phyloP scores from a whole-genome alignment of 495 filamentous ascomycete species.

The Podospora anserina region DNA sequence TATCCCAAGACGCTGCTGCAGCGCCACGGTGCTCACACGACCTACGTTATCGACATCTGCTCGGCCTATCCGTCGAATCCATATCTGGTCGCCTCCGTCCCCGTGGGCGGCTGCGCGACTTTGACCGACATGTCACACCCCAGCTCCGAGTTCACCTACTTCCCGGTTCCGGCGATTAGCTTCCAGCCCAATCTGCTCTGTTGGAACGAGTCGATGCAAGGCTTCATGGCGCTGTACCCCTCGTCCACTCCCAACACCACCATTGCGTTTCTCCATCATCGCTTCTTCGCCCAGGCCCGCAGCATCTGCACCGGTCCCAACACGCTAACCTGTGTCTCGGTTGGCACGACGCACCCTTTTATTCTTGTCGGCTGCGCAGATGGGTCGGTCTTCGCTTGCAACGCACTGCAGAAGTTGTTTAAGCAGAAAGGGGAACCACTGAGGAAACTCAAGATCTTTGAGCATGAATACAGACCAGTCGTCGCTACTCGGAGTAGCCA shows the following conservation, averaged over 20 bases:
- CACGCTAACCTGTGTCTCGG: constrained; percentile 42
- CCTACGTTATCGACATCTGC: constrained; percentile 46
- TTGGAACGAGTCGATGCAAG: constrained; percentile 47
- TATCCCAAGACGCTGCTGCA: constrained; percentile 38
- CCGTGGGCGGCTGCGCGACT: constrained; percentile 45
- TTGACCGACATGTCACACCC: constrained; percentile 46
- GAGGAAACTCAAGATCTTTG: constrained; percentile 45
- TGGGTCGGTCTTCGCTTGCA: constrained; percentile 45
- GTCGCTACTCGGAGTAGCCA: background rate
- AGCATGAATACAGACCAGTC: constrained; percentile 43
- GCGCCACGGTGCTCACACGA: constrained; percentile 42
- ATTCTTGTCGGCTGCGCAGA: constrained; percentile 44
- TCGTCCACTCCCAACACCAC: constrained; percentile 46
- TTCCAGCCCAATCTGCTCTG: constrained; percentile 47
- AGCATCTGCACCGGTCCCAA: constrained; percentile 46
- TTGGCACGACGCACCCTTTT: constrained; percentile 44
- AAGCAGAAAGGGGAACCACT: constrained; percentile 42
- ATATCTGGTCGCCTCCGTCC: constrained; percentile 43
- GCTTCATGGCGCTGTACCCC: constrained; percentile 46
- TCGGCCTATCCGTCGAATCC: constrained; percentile 48
- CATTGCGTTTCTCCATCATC: constrained; percentile 44
- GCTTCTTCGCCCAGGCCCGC: constrained; percentile 45
- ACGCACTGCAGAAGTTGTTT: constrained; percentile 46
- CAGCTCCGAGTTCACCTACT: constrained; percentile 45
- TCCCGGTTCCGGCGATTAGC: constrained; percentile 42